Evolutionary conservation across 306 rosid genomes (phyloP).

Genomic region (Astragalus membranaceus): DNA sequence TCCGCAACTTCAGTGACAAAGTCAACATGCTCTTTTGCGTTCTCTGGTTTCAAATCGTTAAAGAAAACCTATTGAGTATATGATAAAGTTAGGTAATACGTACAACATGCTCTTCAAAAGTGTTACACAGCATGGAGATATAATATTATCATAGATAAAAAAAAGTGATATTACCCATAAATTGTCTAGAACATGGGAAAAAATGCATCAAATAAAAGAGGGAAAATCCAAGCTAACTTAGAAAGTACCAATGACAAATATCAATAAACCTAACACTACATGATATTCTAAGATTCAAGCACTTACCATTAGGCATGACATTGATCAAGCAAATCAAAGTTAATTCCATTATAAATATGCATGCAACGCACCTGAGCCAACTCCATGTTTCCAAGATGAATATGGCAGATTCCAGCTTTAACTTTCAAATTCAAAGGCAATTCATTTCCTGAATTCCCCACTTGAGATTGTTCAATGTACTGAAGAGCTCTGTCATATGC

Average conservation of each 20-base stretch:
- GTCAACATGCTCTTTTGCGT: slow-evolving; percentile 37
- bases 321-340: background rate
- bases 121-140: background rate
- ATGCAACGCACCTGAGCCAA: slow-evolving; percentile 59
- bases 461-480: slow-evolving; percentile 45
- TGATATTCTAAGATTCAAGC: slow-evolving; percentile 4
- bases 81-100: slow-evolving; percentile 21
- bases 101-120: slow-evolving; percentile 3
- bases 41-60: slow-evolving; percentile 43
- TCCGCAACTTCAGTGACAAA: slow-evolving; percentile 59
- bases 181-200: background rate
- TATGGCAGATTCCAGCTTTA: slow-evolving; percentile 77
- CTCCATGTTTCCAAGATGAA: slow-evolving; percentile 59
- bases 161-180: background rate
- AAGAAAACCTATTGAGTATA: slow-evolving; percentile 39
- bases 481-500: slow-evolving; percentile 59
- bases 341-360: slow-evolving; percentile 11
- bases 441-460: slow-evolving; percentile 33
- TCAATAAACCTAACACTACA: background rate
- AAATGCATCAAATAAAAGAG: background rate
- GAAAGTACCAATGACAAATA: background rate
- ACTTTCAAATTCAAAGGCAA: slow-evolving; percentile 51
- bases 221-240: background rate
- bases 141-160: background rate
- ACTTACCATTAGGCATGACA: background rate